A percentile compares a stretch with the other conserved stretches of the same genome.
These are phyloP conservation scores for Paecilomyces formosus DNA, from an alignment of 2,329 filamentous ascomycete species.

Conservation along the genomic window DNA sequence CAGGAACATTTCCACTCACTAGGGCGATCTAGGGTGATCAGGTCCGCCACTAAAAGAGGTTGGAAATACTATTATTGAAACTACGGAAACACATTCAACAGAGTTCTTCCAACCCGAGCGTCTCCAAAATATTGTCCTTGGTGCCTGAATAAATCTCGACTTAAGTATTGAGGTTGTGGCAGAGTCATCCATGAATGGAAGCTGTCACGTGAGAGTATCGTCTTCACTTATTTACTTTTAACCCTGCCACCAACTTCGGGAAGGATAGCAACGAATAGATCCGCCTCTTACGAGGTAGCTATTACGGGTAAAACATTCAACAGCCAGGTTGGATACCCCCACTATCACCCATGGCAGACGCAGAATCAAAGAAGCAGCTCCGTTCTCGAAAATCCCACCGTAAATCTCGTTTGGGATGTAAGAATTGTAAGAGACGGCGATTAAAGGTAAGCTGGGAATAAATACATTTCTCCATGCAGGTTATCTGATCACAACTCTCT, in stretches of 20 bases:
- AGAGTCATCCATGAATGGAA: background rate
- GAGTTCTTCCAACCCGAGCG: background rate
- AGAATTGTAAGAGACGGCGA: constrained; percentile 25
- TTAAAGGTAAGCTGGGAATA: constrained; percentile 21
- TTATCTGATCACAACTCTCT: background rate
- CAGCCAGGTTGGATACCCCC: constrained; percentile 1
- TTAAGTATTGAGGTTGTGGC: background rate
- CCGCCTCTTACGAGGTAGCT: background rate
- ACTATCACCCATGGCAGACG: background rate
- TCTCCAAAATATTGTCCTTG: background rate
- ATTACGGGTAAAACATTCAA: constrained; percentile 5
- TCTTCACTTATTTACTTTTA: background rate
- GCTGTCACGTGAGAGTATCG: background rate
- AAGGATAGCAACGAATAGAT: constrained; percentile 22
- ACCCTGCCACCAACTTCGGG: constrained; percentile 9
- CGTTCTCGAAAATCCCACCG: constrained; percentile 21
- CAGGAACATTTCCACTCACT: background rate
- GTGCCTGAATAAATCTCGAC: background rate
- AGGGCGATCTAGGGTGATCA: background rate
- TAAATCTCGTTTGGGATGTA: constrained; percentile 27
- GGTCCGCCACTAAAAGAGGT: background rate
- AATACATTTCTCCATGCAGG: background rate
- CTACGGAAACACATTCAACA: background rate
- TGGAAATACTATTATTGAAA: background rate
- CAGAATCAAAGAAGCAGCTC: background rate